Conservation (phyloP, 1,284 basidiomycete species). For the Coriolopsis trogii region DNA sequence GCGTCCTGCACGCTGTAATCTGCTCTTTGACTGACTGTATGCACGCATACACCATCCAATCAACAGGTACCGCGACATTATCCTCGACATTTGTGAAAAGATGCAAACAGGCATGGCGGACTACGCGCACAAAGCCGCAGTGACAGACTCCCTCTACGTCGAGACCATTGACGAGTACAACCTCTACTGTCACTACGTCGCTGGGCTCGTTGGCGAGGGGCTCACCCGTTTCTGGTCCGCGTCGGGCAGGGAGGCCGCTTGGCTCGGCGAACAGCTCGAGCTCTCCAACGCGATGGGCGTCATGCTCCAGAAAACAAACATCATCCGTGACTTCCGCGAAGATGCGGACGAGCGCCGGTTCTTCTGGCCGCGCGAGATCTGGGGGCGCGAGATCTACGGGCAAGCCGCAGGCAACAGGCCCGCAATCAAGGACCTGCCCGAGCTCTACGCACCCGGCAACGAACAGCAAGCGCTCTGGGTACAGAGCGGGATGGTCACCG, state of each 20-base stretch:
- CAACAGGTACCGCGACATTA: conserved; percentile 78
- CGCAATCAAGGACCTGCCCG: conserved; percentile 64
- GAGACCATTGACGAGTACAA: conserved; percentile 86
- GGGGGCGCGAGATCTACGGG: conserved; percentile 66
- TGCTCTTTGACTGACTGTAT: background rate
- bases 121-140: conserved; percentile 83
- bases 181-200: conserved; percentile 98
- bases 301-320: conserved; percentile 97
- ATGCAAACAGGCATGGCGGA: conserved; percentile 98
- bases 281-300: conserved; percentile 97
- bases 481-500: conserved; percentile 88
- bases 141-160: conserved; percentile 70
- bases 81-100: conserved; percentile 80
- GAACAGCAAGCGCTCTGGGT: conserved; percentile 74
- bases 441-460: conserved; percentile 59
- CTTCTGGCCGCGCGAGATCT: conserved; percentile 97
- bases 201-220: conserved; percentile 97
- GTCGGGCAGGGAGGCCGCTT: conserved; percentile 82
- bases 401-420: conserved; percentile 27
- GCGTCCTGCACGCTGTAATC: conserved; percentile 35
- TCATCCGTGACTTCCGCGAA: conserved; percentile 94
- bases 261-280: conserved; percentile 82
- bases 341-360: conserved; percentile 85
- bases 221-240: conserved; percentile 90
- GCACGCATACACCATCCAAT: conserved; percentile 2